These are phyloP conservation scores for Penicillium griseofulvum DNA, from an alignment of 2,329 filamentous ascomycete species.

Conservation along the genomic window DNA sequence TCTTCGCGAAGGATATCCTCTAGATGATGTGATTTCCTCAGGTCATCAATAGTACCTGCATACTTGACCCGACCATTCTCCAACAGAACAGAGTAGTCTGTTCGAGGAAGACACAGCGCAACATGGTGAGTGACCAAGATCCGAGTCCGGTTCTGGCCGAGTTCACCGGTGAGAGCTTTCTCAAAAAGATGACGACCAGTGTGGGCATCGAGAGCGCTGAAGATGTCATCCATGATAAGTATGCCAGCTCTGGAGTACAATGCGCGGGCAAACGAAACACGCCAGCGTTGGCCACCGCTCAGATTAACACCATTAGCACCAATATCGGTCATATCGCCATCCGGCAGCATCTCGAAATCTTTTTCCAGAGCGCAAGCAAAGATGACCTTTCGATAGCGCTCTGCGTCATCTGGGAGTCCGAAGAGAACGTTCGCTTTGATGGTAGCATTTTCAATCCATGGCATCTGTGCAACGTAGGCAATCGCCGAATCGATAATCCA, in stretches of 20 bases:
- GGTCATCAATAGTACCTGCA: constrained; percentile 64
- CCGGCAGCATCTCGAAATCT: constrained; percentile 71
- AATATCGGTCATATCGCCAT: constrained; percentile 77
- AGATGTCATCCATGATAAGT: constrained; percentile 77
- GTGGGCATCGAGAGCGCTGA: constrained; percentile 76
- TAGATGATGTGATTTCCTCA: constrained; percentile 43
- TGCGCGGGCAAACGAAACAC: constrained; percentile 74
- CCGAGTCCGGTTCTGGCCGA: constrained; percentile 67
- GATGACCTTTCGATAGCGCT: constrained; percentile 69
- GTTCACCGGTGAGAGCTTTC: constrained; percentile 68
- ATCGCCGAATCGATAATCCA: constrained; percentile 50
- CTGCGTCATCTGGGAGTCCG: constrained; percentile 65
- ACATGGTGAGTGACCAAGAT: constrained; percentile 82
- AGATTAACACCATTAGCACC: constrained; percentile 82
- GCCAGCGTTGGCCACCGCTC: constrained; percentile 80
- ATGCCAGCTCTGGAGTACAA: constrained; percentile 76
- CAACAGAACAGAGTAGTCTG: constrained; percentile 72
- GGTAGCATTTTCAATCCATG: constrained; percentile 81
- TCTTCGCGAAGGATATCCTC: constrained; percentile 42
- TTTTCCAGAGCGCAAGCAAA: constrained; percentile 71
- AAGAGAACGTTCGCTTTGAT: constrained; percentile 78
- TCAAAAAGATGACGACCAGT: constrained; percentile 78
- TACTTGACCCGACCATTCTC: constrained; percentile 65
- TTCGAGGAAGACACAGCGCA: constrained; percentile 65
- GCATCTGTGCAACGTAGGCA: constrained; percentile 75